Percentiles rank a stretch among this genome's conserved stretches.
Evolutionary conservation across 2,329 filamentous ascomycete genomes (phyloP).

Genomic region (Claviceps digitariae): DNA sequence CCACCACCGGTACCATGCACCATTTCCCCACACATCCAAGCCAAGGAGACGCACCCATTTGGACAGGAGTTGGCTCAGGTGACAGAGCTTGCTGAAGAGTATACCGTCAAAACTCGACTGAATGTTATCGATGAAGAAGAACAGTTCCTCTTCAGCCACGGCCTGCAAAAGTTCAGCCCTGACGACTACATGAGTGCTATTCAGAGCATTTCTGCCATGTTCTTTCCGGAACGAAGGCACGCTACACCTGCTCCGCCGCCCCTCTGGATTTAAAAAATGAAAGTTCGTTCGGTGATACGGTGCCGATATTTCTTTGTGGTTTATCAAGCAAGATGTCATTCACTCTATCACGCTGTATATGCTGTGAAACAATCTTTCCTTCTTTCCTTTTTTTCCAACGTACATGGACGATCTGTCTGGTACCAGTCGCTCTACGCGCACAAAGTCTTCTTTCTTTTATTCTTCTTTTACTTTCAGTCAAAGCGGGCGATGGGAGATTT

Average conservation of each 20-base stretch:
- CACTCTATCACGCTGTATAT: conserved; percentile 19
- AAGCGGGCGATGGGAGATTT: not conserved
- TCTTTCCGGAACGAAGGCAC: conserved; percentile 34
- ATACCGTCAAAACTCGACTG: conserved; percentile 46
- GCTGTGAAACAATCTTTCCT: conserved; percentile 11
- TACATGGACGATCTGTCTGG: conserved; percentile 1
- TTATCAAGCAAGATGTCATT: not conserved
- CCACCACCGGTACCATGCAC: conserved; percentile 17
- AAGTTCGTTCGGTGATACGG: not conserved
- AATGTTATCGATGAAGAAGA: conserved; percentile 54
- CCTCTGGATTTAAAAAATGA: conserved; percentile 38
- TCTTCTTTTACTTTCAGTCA: not conserved
- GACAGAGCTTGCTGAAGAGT: conserved; percentile 85
- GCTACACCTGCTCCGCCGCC: conserved; percentile 20
- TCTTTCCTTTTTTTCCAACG: conserved; percentile 6
- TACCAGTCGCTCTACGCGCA: conserved; percentile 2
- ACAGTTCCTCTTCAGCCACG: conserved; percentile 52
- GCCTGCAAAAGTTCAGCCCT: conserved; percentile 60
- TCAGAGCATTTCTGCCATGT: conserved; percentile 49
- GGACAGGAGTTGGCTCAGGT: conserved; percentile 83
- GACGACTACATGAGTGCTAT: conserved; percentile 80
- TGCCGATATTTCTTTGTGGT: not conserved
- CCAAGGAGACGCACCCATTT: conserved; percentile 54
- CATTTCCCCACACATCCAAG: conserved; percentile 17
- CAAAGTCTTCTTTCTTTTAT: not conserved